These are phyloP conservation scores for Penicillium sp. DNA, from an alignment of 2,329 filamentous ascomycete species.

Conservation along the genomic window DNA sequence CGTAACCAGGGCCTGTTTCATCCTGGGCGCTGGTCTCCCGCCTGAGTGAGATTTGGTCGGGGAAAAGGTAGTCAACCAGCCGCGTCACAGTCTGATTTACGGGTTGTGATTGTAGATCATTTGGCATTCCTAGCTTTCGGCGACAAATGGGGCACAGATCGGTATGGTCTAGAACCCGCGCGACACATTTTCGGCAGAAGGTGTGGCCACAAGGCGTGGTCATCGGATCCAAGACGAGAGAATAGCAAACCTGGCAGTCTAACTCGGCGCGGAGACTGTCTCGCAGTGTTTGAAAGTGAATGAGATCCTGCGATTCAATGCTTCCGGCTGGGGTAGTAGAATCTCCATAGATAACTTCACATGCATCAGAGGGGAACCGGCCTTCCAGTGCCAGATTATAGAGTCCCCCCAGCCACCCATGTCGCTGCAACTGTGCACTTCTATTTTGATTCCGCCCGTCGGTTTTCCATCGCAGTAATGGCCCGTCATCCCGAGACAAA, in stretches of 20 bases:
- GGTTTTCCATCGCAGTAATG: slow-evolving; percentile 27
- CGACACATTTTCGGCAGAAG: slow-evolving; percentile 77
- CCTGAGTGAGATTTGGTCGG: slow-evolving; percentile 61
- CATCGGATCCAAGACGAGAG: slow-evolving; percentile 73
- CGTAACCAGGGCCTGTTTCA: slow-evolving; percentile 50
- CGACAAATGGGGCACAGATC: slow-evolving; percentile 79
- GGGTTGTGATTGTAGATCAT: slow-evolving; percentile 48
- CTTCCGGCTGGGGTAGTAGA: slow-evolving; percentile 21
- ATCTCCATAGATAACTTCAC: slow-evolving; percentile 52
- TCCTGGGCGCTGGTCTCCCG: slow-evolving; percentile 57
- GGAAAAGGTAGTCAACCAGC: slow-evolving; percentile 67
- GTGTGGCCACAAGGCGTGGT: slow-evolving; percentile 88
- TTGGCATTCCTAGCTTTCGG: slow-evolving; percentile 56
- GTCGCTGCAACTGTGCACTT: slow-evolving; percentile 6
- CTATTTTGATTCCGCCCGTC: slow-evolving; percentile 1
- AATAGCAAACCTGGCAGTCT: slow-evolving; percentile 87
- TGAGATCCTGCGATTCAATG: slow-evolving; percentile 2
- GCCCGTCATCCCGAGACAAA: slow-evolving; percentile 31
- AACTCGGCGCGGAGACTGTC: slow-evolving; percentile 65
- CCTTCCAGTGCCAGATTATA: slow-evolving; percentile 65
- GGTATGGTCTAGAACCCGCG: slow-evolving; percentile 72
- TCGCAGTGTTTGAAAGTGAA: slow-evolving; percentile 54
- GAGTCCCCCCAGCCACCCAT: slow-evolving; percentile 55
- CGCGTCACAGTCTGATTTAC: slow-evolving; percentile 62
- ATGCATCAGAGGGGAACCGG: slow-evolving; percentile 52